Percentiles rank a stretch among this genome's conserved stretches.
Evolutionary conservation across 2,329 filamentous ascomycete genomes (phyloP).

Genomic region (Myotisia sp.): DNA sequence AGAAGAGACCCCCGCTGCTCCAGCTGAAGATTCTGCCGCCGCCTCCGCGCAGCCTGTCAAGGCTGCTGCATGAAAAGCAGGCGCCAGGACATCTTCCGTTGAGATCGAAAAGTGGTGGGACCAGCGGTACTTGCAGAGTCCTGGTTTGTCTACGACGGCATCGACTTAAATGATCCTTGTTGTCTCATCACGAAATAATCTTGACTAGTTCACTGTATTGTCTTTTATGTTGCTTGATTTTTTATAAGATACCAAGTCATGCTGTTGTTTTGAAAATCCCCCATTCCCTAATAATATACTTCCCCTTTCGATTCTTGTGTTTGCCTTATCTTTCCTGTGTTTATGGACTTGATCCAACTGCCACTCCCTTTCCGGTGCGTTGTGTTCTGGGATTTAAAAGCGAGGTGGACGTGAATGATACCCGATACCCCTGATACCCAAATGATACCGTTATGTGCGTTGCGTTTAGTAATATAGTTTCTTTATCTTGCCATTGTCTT

Average conservation of each 20-base stretch:
- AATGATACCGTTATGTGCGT: conserved; percentile 9
- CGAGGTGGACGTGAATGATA: conserved; percentile 15
- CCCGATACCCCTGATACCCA: conserved; percentile 14
- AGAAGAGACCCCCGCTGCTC: conserved; percentile 7
- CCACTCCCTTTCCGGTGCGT: conserved; percentile 7
- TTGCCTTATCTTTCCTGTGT: conserved; percentile 5
- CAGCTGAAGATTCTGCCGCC: conserved; percentile 21
- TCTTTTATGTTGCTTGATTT: too few species aligned
- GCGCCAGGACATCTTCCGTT: conserved; percentile 20
- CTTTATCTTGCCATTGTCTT: too few species aligned
- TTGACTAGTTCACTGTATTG: too few species aligned
- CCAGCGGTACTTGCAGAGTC: conserved; percentile 20
- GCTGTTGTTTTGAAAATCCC: too few species aligned
- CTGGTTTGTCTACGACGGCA: conserved; percentile 14
- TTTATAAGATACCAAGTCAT: too few species aligned
- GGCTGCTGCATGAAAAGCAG: conserved; percentile 29
- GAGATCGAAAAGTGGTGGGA: conserved; percentile 33
- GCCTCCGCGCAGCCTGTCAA: conserved; percentile 26
- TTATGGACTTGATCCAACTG: conserved; percentile 2
- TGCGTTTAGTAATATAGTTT: too few species aligned
- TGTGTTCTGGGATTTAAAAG: conserved; percentile 12
- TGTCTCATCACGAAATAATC: conserved; percentile 4
- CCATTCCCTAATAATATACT: not conserved
- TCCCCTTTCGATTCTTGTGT: conserved; percentile 5
- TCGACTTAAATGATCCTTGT: not conserved